A percentile compares a stretch with the other conserved stretches of the same genome.
phyloP scores from a whole-genome alignment of 129 eudicot species.

The Ambrosia trifida region DNA sequence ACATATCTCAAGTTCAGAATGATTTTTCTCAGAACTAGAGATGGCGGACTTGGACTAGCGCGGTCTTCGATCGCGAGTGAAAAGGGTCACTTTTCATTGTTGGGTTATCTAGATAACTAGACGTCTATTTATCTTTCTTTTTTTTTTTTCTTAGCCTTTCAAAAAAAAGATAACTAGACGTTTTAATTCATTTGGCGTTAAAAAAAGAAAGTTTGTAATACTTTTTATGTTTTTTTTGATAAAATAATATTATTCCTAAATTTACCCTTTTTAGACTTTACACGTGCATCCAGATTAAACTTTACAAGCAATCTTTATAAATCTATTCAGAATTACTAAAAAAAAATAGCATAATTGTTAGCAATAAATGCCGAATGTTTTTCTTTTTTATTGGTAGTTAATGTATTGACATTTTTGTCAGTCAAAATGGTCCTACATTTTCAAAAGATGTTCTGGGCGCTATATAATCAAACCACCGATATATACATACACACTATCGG shows the following conservation, averaged over 20 bases:
- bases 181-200: too few relatives aligned
- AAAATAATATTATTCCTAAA: background rate
- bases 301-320: background rate
- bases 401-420: constrained; percentile 30
- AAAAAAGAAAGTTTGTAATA: background rate
- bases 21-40: too few relatives aligned
- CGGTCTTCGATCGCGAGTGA: too few relatives aligned
- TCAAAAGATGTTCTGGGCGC: constrained; percentile 29
- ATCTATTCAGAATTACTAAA: background rate
- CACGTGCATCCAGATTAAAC: background rate
- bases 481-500: background rate
- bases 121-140: too few relatives aligned
- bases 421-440: constrained; percentile 30
- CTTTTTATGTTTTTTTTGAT: background rate
- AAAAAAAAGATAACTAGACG: too few relatives aligned
- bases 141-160: too few relatives aligned
- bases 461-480: constrained; percentile 6
- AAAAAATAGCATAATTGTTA: background rate
- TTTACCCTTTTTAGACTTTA: background rate
- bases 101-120: too few relatives aligned
- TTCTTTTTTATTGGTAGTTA: constrained; percentile 6
- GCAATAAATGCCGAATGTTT: constrained; percentile 21
- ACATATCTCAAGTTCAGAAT: background rate
- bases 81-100: too few relatives aligned
- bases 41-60: too few relatives aligned